Evolutionary conservation across 768 basidiomycete genomes (phyloP).

Genomic region (Asterophora lycoperdoides): DNA sequence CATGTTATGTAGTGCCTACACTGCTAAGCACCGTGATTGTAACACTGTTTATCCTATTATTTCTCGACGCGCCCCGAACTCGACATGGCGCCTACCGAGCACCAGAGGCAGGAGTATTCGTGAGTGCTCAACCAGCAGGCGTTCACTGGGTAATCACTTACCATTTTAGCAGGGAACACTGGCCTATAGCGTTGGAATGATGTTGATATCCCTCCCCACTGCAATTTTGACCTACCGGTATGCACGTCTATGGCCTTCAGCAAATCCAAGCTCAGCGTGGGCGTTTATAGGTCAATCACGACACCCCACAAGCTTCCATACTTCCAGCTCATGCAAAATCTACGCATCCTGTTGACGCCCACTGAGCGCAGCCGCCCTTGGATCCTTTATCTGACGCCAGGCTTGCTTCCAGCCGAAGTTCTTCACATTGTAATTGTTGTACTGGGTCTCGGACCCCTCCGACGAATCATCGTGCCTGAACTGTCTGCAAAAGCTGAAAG

Average conservation of each 20-base stretch:
- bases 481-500: slow-evolving; percentile 27
- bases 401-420: slow-evolving; percentile 57
- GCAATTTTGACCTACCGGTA: slow-evolving; percentile 77
- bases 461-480: slow-evolving; percentile 43
- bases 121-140: slow-evolving; percentile 14
- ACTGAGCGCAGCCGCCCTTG: slow-evolving; percentile 78
- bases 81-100: slow-evolving; percentile 64
- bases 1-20: slow-evolving; percentile 35
- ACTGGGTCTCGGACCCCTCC: slow-evolving; percentile 43
- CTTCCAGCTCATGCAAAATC: slow-evolving; percentile 49
- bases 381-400: slow-evolving; percentile 79
- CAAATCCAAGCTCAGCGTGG: slow-evolving; percentile 4
- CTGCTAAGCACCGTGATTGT: slow-evolving; percentile 48
- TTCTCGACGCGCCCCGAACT: slow-evolving; percentile 53
- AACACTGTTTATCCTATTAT: slow-evolving; percentile 51
- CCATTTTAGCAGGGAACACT: slow-evolving; percentile 46
- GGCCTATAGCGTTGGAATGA: slow-evolving; percentile 58
- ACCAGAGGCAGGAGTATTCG: slow-evolving; percentile 54
- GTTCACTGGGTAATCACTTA: neutral
- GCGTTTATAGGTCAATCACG: slow-evolving; percentile 60
- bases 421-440: slow-evolving; percentile 43
- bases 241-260: slow-evolving; percentile 13
- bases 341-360: slow-evolving; percentile 73
- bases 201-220: slow-evolving; percentile 64
- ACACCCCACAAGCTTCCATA: slow-evolving; percentile 76